Conservation (phyloP, 805 yeast genomes). For the Wickerhamiella vanderwaltii region DNA sequence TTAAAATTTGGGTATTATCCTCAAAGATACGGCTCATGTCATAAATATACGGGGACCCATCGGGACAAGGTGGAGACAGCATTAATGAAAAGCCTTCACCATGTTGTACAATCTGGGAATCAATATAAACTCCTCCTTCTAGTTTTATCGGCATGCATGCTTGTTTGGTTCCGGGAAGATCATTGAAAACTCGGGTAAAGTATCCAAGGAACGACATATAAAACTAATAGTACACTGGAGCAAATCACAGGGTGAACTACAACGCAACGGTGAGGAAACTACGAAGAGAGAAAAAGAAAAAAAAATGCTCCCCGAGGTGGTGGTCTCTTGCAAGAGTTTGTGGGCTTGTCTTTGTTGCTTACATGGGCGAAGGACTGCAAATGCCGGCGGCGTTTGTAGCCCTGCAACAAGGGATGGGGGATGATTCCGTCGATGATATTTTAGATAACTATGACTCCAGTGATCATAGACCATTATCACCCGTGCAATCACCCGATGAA, state of each 20-base stretch:
- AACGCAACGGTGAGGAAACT: not conserved
- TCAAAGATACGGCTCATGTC: not conserved
- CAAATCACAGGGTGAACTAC: not conserved
- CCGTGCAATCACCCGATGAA: not conserved
- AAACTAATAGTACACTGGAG: not conserved
- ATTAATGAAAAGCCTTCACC: not conserved
- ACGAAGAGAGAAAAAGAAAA: too few relatives aligned
- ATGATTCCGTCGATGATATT: constrained; percentile 6
- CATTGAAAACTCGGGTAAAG: not conserved
- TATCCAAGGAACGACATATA: not conserved
- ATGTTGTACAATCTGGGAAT: not conserved
- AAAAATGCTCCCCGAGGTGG: too few relatives aligned
- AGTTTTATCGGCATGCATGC: constrained; percentile 9
- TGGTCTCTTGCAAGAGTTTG: too few relatives aligned
- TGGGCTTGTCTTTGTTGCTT: too few relatives aligned
- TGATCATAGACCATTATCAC: not conserved
- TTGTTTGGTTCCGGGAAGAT: not conserved
- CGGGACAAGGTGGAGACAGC: constrained; percentile 6
- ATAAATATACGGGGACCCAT: constrained; percentile 4
- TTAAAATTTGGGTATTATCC: not conserved
- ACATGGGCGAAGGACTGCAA: constrained; percentile 16
- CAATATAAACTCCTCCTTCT: not conserved
- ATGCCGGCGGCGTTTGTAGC: constrained; percentile 25
- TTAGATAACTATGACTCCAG: constrained; percentile 4
- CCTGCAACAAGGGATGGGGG: constrained; percentile 13